phyloP scores from a whole-genome alignment of 371 early-diverging fungal species.

The Conidiobolus coronatus region DNA sequence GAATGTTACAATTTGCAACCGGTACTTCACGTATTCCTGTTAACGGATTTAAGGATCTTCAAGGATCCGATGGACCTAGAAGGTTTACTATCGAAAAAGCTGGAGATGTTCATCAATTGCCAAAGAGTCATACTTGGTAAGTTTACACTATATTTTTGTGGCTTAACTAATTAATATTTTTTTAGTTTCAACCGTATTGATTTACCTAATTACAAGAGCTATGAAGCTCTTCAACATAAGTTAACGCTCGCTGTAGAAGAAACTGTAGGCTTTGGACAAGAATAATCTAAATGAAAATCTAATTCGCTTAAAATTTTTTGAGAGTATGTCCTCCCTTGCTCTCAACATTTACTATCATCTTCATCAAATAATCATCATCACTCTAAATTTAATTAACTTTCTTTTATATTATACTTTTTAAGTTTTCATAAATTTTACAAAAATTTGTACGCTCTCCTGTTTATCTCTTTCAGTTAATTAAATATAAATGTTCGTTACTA shows the following conservation, averaged over 20 bases:
- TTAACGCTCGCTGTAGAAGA: constrained; percentile 84
- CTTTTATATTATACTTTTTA: too few species aligned
- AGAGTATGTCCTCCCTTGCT: too few species aligned
- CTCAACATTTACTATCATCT: too few species aligned
- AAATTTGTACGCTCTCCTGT: too few species aligned
- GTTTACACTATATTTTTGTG: neutral
- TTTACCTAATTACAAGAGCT: constrained; percentile 70
- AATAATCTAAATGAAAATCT: constrained; percentile 14
- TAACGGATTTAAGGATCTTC: constrained; percentile 94
- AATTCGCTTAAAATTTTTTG: neutral
- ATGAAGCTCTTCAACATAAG: constrained; percentile 46
- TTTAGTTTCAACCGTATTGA: constrained; percentile 86
- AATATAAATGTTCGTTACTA: too few species aligned
- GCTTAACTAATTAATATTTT: neutral
- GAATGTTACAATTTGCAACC: constrained; percentile 92
- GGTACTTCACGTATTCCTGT: constrained; percentile 96
- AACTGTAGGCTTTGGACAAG: constrained; percentile 65
- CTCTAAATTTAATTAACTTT: too few species aligned
- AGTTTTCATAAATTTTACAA: too few species aligned
- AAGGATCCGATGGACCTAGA: constrained; percentile 89
- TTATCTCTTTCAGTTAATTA: too few species aligned
- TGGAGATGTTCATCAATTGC: constrained; percentile 64
- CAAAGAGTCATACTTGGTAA: constrained; percentile 88
- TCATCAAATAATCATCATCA: too few species aligned
- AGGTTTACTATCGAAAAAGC: constrained; percentile 90